Base-by-base conservation (phyloP, 106 monocot species). In the Allium sativum region DNA sequence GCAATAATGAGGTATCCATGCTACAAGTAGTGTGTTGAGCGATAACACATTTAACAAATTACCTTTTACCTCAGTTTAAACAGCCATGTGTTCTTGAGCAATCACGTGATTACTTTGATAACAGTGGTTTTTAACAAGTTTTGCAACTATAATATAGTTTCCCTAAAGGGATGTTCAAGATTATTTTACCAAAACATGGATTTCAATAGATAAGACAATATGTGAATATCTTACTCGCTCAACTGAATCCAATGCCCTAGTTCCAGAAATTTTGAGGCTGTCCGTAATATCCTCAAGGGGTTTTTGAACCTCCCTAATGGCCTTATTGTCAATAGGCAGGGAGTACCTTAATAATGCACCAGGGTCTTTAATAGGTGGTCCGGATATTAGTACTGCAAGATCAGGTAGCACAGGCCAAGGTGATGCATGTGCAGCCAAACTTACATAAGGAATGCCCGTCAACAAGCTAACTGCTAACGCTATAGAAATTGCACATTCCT, bases 351-450 rank as follows among this genome's bases (percentile, higher is more conserved):
- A 52, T 70, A 98, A 72, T 31, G 84, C 84, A 71, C 79, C 75
- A 8, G 96, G 96, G 73, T 98, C 96, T 66, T 98, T 98, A 62
- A 98, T 91, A 8, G 96, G 96, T 17, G 96, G 96, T 0, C 96
- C 96, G 48, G 96, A 98, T 21, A 98, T 98, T 40, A 98, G 64
- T n/a, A 98, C 96, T 3, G 96, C 84, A 1, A 98, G 65, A 51
- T 91, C 91, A 48, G 91, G 87, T 46, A 98, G 41, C 14, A 58
- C 85, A 16, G 87, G 78, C 12, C 57, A 58, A 50, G 86, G 74
- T 20, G 79, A 56, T 45, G 94, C 94, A 74, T 71, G 53, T 17
- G 96, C 87, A 22, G 79, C 69, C 21, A n/a, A 68, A 10, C 65
- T 76, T 12, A 87, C 52, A 10, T 70, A 44, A 1, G 91, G 77